phyloP scores from a whole-genome alignment of 768 basidiomycete genomes.

The Lyophyllum decastes region DNA sequence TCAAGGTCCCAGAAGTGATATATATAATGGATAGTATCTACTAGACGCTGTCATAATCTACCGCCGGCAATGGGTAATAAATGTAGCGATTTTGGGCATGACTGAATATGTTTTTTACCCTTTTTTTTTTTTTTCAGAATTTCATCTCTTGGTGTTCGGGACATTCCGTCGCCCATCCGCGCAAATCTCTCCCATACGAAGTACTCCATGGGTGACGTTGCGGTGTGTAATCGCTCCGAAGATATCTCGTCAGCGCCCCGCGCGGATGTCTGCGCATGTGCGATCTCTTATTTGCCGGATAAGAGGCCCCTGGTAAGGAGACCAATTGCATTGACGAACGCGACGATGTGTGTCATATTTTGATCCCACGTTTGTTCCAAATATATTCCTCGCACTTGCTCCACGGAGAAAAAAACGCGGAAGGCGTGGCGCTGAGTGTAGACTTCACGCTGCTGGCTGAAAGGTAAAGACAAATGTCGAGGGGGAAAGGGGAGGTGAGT shows the following conservation, averaged over 20 bases:
- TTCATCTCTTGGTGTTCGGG: no score
- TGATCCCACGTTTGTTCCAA: conserved; percentile 1
- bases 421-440: not conserved
- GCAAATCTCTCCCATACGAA: no score
- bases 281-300: conserved; percentile 11
- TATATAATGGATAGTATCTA: not conserved
- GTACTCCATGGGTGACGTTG: not conserved
- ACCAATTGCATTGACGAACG: conserved; percentile 1
- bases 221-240: not conserved
- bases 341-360: not conserved
- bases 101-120: not conserved
- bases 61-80: not conserved
- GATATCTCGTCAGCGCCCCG: not conserved
- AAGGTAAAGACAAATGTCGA: not conserved
- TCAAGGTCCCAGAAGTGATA: not conserved
- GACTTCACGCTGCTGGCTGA: not conserved
- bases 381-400: not conserved
- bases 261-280: conserved; percentile 13
- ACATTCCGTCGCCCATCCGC: no score
- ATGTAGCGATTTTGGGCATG: not conserved
- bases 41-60: not conserved
- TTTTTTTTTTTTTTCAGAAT: no score
- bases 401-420: not conserved
- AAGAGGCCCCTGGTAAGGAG: not conserved
- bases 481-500: not conserved